Base-by-base conservation (phyloP, 179 eudicot species). In the Corrigiola litoralis region DNA sequence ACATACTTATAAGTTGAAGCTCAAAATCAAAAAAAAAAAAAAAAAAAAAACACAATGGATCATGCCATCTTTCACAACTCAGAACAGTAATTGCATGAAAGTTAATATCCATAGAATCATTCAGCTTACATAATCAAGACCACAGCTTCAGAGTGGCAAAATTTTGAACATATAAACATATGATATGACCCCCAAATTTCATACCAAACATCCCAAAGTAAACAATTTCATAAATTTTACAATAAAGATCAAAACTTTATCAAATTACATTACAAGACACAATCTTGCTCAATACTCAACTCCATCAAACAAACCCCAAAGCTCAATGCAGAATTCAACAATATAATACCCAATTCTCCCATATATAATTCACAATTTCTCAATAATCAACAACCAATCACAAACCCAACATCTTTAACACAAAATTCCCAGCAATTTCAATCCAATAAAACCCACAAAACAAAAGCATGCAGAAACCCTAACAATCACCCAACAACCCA, bases 391-490 rank as follows among this genome's bases (percentile, higher is more conserved):
- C n/a, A 21, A 16, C 8, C 16, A 47, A 27, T 11, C 3, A 31
- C 33, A 38, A n/a, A 36, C 16, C 50, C 13, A 47, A 6, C 57
- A 24, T 33, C 17, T 27, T 16, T 6, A 47, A 48, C 61, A 62
- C 9, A 13, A 6, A 55, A 16, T 51, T 36, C 63, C 3, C 44
- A 32, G 1, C n/a, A n/a, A n/a, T n/a, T n/a, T n/a, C n/a, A n/a
- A n/a, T n/a, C n/a, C n/a, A n/a, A 6, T 16, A 40, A 45, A 52
- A 12, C 21, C 32, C 37, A 13, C 1, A 4, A 58, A 33, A 51
- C 36, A 50, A 17, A 68, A 31, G 54, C 78, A 75, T 75, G 78
- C 78, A 75, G 48, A 69, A 75, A 75, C 74, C 74, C 74, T 69
- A 65, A 75, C 27, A 64, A n/a, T 21, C 33, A 42, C 12, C 37